Conservation (phyloP, 129 eudicot species). For the Rutidosis leptorrhynchoides region DNA sequence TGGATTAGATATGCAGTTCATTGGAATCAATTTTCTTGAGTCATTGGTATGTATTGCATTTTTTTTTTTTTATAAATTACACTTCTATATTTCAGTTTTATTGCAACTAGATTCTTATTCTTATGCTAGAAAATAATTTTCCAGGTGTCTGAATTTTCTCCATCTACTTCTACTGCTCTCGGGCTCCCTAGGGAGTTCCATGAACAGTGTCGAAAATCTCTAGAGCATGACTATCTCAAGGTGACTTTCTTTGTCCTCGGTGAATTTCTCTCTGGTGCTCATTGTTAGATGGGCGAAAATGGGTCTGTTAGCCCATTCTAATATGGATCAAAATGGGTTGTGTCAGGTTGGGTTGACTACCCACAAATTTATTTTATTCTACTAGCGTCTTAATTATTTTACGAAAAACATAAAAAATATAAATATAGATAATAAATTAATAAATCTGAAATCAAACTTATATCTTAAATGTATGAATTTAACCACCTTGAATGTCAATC, state of each 20-base stretch:
- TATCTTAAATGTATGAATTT: not conserved
- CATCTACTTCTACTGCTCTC: constrained; percentile 86
- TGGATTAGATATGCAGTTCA: constrained; percentile 75
- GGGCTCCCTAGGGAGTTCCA: constrained; percentile 98
- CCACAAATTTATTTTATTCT: not conserved
- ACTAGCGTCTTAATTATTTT: not conserved
- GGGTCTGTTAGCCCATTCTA: not conserved
- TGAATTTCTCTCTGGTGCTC: constrained; percentile 1
- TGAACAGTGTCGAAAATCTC: constrained; percentile 73
- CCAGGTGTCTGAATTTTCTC: constrained; percentile 95
- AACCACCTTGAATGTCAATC: constrained; percentile 1
- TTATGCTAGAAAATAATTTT: constrained; percentile 16
- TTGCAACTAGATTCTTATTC: constrained; percentile 10
- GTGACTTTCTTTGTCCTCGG: constrained; percentile 32
- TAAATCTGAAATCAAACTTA: not conserved
- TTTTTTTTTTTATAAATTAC: not conserved
- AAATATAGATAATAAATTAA: too few species aligned
- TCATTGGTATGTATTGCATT: constrained; percentile 57
- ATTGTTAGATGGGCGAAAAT: constrained; percentile 3
- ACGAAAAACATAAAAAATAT: not conserved
- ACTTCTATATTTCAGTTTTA: constrained; percentile 1
- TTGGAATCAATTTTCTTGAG: constrained; percentile 75
- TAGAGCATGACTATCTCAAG: constrained; percentile 82
- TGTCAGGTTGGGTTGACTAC: not conserved
- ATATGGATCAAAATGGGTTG: not conserved